These are phyloP conservation scores for Neolentinus lepideus DNA, from an alignment of 1,284 basidiomycete genomes.

Conservation along the genomic window DNA sequence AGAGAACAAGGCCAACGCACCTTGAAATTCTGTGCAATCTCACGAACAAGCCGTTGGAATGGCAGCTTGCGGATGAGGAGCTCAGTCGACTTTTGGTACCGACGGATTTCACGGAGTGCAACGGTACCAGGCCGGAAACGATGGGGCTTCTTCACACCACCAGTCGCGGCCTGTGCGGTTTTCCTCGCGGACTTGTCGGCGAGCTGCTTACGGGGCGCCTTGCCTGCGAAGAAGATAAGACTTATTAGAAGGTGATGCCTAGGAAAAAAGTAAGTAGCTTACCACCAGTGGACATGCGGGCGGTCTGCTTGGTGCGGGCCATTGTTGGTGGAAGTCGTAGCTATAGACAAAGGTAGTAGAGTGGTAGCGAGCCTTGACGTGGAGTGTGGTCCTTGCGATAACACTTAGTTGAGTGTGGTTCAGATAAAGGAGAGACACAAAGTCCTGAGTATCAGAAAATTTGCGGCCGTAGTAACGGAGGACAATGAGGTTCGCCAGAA, in stretches of 20 bases:
- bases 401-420: no score
- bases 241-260: no score
- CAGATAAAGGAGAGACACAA: no score
- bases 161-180: slow-evolving; percentile 32
- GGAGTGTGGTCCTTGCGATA: no score
- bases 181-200: slow-evolving; percentile 10
- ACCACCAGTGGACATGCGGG: slow-evolving; percentile 17
- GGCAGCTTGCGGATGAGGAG: slow-evolving; percentile 74
- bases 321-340: background rate
- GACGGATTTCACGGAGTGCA: slow-evolving; percentile 79
- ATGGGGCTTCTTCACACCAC: slow-evolving; percentile 82
- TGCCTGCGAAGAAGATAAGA: background rate
- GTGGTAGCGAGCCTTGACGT: no score
- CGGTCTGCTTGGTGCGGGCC: slow-evolving; percentile 17
- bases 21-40: slow-evolving; percentile 70
- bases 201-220: slow-evolving; percentile 12
- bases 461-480: no score
- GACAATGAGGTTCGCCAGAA: no score
- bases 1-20: slow-evolving; percentile 26
- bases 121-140: slow-evolving; percentile 61
- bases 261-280: no score
- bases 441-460: no score
- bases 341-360: background rate
- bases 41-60: slow-evolving; percentile 73
- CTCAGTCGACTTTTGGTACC: slow-evolving; percentile 81